A percentile compares a stretch with the other conserved stretches of the same genome.
Evolutionary conservation across 2,329 filamentous ascomycete genomes (phyloP).

Genomic region (Myriosclerotinia scirpicola): DNA sequence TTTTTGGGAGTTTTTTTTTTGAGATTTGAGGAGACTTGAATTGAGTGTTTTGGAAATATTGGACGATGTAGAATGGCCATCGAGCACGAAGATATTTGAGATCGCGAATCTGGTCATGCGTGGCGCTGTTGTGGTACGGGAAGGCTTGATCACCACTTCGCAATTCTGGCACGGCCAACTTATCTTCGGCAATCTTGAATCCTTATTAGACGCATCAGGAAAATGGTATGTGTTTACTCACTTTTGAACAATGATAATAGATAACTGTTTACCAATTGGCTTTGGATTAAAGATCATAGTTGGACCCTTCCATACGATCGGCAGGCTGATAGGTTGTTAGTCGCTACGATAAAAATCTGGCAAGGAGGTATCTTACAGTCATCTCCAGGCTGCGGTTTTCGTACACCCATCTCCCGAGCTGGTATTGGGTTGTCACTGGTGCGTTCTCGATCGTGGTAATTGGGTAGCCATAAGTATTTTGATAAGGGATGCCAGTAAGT

Average conservation of each 20-base stretch:
- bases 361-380: not conserved
- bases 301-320: not conserved
- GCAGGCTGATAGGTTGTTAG: not conserved
- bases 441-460: not conserved
- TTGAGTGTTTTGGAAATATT: rapidly evolving
- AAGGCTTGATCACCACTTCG: constrained; percentile 4
- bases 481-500: not conserved
- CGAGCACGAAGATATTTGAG: not conserved
- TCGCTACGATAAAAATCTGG: not conserved
- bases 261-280: not conserved
- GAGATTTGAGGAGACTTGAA: not conserved
- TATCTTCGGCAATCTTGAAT: not conserved
- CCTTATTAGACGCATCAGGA: not conserved
- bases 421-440: not conserved
- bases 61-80: not conserved
- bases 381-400: not conserved
- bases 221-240: not conserved
- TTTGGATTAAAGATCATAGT: not conserved
- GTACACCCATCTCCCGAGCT: not conserved
- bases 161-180: not conserved
- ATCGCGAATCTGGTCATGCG: not conserved
- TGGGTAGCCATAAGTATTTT: not conserved
- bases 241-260: not conserved
- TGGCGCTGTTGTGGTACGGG: not conserved
- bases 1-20: not conserved